Evolutionary conservation across 805 yeast species (phyloP).

Genomic region (Danielozyma ontarioensis): DNA sequence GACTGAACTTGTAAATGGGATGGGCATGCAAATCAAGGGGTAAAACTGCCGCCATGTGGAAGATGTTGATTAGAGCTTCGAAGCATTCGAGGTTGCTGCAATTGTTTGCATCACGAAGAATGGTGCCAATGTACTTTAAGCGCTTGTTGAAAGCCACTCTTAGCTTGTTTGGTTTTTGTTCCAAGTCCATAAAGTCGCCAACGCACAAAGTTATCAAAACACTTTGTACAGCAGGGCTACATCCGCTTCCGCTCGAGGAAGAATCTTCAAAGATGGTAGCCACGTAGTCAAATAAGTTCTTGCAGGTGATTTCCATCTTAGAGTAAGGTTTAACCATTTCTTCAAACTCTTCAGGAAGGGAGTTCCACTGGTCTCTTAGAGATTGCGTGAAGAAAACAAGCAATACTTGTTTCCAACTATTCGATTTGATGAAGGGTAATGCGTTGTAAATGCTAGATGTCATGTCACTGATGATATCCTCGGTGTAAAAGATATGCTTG

Average conservation of each 20-base stretch:
- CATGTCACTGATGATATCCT: slow-evolving; percentile 16
- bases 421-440: slow-evolving; percentile 24
- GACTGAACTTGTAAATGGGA: slow-evolving; percentile 25
- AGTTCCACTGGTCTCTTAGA: slow-evolving; percentile 31
- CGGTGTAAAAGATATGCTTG: slow-evolving; percentile 25
- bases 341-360: slow-evolving; percentile 32
- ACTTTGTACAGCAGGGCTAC: slow-evolving; percentile 18
- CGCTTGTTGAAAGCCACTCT: slow-evolving; percentile 33
- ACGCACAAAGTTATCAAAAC: slow-evolving; percentile 32
- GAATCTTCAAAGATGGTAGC: slow-evolving; percentile 25
- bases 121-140: slow-evolving; percentile 22
- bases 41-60: slow-evolving; percentile 31
- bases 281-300: slow-evolving; percentile 28
- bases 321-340: slow-evolving; percentile 16
- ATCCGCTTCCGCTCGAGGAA: no score
- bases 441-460: slow-evolving; percentile 17
- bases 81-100: slow-evolving; percentile 26
- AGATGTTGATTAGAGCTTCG: slow-evolving; percentile 30
- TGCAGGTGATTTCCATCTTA: slow-evolving; percentile 20
- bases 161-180: slow-evolving; percentile 24
- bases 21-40: slow-evolving; percentile 15
- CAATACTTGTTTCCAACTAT: slow-evolving; percentile 32
- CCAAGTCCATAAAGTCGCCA: slow-evolving; percentile 30
- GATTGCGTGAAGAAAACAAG: slow-evolving; percentile 25
- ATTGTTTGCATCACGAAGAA: slow-evolving; percentile 24